Base-by-base conservation (phyloP, 257 asterid genomes). In the Ilex aquifolium region DNA sequence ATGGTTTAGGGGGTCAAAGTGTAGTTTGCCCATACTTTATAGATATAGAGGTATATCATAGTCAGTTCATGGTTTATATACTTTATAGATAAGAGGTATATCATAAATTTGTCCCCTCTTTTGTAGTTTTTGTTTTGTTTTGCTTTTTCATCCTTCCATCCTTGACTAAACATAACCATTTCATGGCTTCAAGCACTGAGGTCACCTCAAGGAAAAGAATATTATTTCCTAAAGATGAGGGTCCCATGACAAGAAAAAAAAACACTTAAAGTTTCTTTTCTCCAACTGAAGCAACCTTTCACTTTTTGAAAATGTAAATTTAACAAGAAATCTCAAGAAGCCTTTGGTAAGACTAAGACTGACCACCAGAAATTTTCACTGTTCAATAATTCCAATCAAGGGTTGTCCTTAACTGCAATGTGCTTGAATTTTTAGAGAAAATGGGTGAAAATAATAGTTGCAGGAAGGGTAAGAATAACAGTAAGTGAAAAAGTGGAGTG, bases 121-220 rank as follows among this genome's bases (percentile, higher is more conserved):
- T 12, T 53, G n/a, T 17, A 17, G 16, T 49, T n/a, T n/a, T 6
- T 31, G 2, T 4, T 31, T 14, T 32, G 30, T n/a, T 30, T 60
- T 6, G 61, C 30, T 61, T 31, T 57, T 66, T 9, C 61, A 44
- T 65, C 59, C 53, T 57, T 61, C 50, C 57, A 56, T 50, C 60
- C 68, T 61, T 76, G 71, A 73, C 70, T 60, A 65, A 76, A 73
- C 53, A 62, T 44, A 66, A 70, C 54, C 16, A 56, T 63, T 21
- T 67, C 62, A 59, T 60, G 59, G 68, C 69, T 77, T 77, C 65
- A 63, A 60, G 62, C 82, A 62, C 68, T 81, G 87, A 85, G 81
- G 95, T 84, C 85, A 82, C 76, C 79, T 86, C 95, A 81, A 72
- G 54, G 57, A 64, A 64, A 72, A 78, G 70, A 77, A 64, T 59